Evolutionary conservation across 371 early-diverging fungal genomes (phyloP).

Genomic region (Neoconidiobolus thromboides): DNA sequence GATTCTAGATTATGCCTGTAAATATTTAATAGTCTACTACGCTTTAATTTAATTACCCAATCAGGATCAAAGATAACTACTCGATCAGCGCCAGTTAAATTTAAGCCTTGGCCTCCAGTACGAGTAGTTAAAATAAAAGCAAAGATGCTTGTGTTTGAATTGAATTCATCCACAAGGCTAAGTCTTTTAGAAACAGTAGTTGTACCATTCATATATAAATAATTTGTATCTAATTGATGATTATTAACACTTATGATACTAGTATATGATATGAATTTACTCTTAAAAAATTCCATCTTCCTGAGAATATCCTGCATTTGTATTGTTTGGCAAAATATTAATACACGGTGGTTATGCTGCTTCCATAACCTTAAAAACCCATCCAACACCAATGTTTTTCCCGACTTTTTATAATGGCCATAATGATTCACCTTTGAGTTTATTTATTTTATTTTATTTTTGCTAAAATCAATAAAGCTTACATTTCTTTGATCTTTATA

Average conservation of each 20-base stretch:
- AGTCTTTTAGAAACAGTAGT: constrained; percentile 71
- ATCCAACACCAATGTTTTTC: constrained; percentile 78
- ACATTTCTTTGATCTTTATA: constrained; percentile 3
- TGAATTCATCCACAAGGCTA: constrained; percentile 76
- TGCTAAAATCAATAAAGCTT: too few species aligned
- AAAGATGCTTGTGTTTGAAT: constrained; percentile 39
- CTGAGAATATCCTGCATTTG: constrained; percentile 94
- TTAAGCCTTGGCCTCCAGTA: constrained; percentile 93
- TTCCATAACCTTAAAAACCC: constrained; percentile 76
- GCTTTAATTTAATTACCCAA: constrained; percentile 36
- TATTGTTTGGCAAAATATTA: constrained; percentile 91
- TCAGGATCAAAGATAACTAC: constrained; percentile 97
- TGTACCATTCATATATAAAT: constrained; percentile 90
- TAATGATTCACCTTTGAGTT: background rate
- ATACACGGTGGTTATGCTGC: constrained; percentile 60
- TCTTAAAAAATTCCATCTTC: constrained; percentile 24
- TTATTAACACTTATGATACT: constrained; percentile 7
- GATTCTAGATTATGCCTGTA: constrained; percentile 36
- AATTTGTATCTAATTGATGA: constrained; percentile 18
- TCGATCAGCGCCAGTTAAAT: constrained; percentile 86
- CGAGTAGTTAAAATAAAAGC: constrained; percentile 92
- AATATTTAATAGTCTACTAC: background rate
- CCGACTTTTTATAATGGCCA: constrained; percentile 22
- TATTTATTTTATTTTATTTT: background rate
- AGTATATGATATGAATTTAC: constrained; percentile 3